Evolutionary conservation across 2,329 filamentous ascomycete genomes (phyloP), one percentile per base, ranked within the genome.

Genomic region (Nothophoma quercina): DNA sequence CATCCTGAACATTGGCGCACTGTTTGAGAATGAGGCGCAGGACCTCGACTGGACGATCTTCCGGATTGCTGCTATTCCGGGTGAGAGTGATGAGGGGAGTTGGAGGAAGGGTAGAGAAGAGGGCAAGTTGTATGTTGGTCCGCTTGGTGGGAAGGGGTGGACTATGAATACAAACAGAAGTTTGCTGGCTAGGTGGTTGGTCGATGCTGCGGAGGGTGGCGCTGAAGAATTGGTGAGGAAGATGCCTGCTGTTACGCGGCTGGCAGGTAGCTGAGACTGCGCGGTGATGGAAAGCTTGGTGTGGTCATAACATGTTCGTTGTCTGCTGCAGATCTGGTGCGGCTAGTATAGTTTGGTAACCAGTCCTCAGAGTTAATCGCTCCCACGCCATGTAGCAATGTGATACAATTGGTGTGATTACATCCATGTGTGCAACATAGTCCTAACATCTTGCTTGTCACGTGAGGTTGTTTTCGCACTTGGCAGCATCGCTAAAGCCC

Each of bases 11-110:
- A 30, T 28, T 21, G 32, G 19, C 7, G 19, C 33, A 0, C 19
- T 47, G 4, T 42, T 52, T 13, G 49, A 52, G 19, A 36, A 9
- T 0, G 30, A 52, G 25, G 42, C 19, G 5, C 10, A 15, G 6
- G 50, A 48, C 32, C 19, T 53, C 1, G 50, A 48, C 7, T 53
- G 50, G 50, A 53, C 50, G 9, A 18, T 53, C 1, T 53, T 47
- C 13, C 30, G 43, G 8, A 53, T 53, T 32, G 36, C 38, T 12
- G 30, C 30, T 7, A 42, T 53, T 18, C 42, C 42, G 1, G 43
- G 42, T 5, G 43, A 53, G 38, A 9, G 19, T 29, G 43, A 43
- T 21, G 30, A 32, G 15, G 36, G 35, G 26, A 43, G 43, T 19
- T 53, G 42, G 50, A 12, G 19, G 12, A 38, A 43, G 26, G 50